Percentiles rank a stretch among this genome's conserved stretches.
Conservation (phyloP, 2,329 filamentous ascomycete species). For the Stenocarpella maydis region DNA sequence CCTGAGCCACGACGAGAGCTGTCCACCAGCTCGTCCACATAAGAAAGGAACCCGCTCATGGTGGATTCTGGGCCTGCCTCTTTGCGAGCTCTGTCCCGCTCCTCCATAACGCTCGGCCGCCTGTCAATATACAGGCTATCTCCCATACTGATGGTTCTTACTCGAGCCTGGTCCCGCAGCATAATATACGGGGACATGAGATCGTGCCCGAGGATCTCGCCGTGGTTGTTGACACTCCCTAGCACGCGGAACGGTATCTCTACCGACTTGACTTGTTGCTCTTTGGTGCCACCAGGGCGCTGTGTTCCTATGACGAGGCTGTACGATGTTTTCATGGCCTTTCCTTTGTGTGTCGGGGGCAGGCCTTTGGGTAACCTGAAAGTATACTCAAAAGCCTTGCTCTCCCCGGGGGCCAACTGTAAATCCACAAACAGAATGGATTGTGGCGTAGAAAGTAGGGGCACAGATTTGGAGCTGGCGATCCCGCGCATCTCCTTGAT, state of each 20-base stretch:
- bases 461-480: slow-evolving; percentile 85
- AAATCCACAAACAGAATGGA: slow-evolving; percentile 96
- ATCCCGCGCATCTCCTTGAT: slow-evolving; percentile 95
- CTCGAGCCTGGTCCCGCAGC: slow-evolving; percentile 80
- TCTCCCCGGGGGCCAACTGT: slow-evolving; percentile 86
- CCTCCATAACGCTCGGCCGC: slow-evolving; percentile 32
- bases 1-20: slow-evolving; percentile 62
- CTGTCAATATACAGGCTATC: slow-evolving; percentile 35
- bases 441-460: slow-evolving; percentile 92
- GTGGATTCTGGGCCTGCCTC: slow-evolving; percentile 47
- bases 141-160: slow-evolving; percentile 59
- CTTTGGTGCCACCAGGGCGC: slow-evolving; percentile 77
- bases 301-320: slow-evolving; percentile 92
- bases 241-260: slow-evolving; percentile 93
- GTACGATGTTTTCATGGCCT: slow-evolving; percentile 93
- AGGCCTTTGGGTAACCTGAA: slow-evolving; percentile 87
- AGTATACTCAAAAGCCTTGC: slow-evolving; percentile 83
- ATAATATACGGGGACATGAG: slow-evolving; percentile 94
- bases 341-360: slow-evolving; percentile 90
- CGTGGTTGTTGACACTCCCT: slow-evolving; percentile 88
- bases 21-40: slow-evolving; percentile 78
- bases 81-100: slow-evolving; percentile 37
- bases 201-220: slow-evolving; percentile 91
- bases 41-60: slow-evolving; percentile 75
- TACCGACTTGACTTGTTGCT: slow-evolving; percentile 87